phyloP scores from a whole-genome alignment of 441 rosid species.

The Arabidopsis lyrata region DNA sequence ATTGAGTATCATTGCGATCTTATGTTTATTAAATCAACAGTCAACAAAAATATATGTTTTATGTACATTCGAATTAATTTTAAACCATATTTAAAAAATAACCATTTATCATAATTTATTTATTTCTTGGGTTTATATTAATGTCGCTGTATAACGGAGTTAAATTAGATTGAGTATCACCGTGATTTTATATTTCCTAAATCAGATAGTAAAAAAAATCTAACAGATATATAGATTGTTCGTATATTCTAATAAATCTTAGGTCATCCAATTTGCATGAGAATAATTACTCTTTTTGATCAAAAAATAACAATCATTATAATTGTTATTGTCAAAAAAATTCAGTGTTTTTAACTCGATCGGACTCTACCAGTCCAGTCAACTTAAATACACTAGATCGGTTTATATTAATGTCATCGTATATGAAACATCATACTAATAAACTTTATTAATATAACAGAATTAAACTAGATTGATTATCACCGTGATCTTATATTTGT shows the following conservation, averaged over 20 bases:
- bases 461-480: not conserved
- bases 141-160: too few relatives aligned
- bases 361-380: not conserved
- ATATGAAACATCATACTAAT: not conserved
- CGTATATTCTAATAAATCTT: not conserved
- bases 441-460: not conserved
- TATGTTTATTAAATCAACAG: not conserved
- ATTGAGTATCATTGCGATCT: not conserved
- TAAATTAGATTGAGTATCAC: not conserved
- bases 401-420: not conserved
- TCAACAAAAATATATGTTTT: not conserved
- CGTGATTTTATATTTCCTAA: too few relatives aligned
- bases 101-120: too few relatives aligned
- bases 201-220: too few relatives aligned
- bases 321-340: too few relatives aligned
- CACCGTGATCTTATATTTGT: not conserved
- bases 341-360: not conserved
- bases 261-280: not conserved
- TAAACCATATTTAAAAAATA: too few relatives aligned
- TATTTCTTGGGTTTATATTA: too few relatives aligned
- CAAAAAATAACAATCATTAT: not conserved
- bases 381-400: too few relatives aligned
- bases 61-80: not conserved
- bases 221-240: not conserved
- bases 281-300: not conserved